Evolutionary conservation across 176 grass and related monocot species (phyloP).

Genomic region (Aegilops speltoides): DNA sequence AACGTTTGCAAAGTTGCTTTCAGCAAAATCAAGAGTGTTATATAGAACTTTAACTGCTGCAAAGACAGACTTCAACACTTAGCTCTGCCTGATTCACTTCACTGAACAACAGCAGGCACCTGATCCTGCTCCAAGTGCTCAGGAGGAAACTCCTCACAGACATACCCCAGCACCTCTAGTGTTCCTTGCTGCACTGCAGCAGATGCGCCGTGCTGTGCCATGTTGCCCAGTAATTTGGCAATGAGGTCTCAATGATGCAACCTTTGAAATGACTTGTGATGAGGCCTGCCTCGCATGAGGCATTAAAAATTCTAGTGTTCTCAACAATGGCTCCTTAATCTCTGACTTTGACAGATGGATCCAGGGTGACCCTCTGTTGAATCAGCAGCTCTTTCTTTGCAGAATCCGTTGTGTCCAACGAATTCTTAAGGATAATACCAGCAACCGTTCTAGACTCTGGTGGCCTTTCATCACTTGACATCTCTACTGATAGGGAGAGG

Average conservation of each 20-base stretch:
- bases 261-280: conserved; percentile 81
- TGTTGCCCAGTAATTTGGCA: conserved; percentile 56
- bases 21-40: conserved; percentile 81
- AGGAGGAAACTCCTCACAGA: conserved; percentile 83
- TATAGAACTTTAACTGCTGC: conserved; percentile 75
- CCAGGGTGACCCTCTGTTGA: conserved; percentile 63
- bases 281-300: conserved; percentile 70
- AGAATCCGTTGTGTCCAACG: conserved; percentile 62
- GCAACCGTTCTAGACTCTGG: conserved; percentile 73
- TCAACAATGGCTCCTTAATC: conserved; percentile 79
- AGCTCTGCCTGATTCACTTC: conserved; percentile 69
- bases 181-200: conserved; percentile 70
- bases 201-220: conserved; percentile 46
- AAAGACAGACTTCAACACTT: conserved; percentile 69
- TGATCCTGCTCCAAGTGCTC: conserved; percentile 79
- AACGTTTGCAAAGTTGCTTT: conserved; percentile 86
- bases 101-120: conserved; percentile 84
- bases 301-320: conserved; percentile 58
- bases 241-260: conserved; percentile 84
- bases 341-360: conserved; percentile 62
- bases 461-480: conserved; percentile 63
- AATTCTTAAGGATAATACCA: conserved; percentile 79
- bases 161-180: conserved; percentile 77
- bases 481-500: conserved; percentile 65
- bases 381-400: conserved; percentile 55